Conservation (phyloP, 352 stramenopile species). For the Globisporangium orthogonon region DNA sequence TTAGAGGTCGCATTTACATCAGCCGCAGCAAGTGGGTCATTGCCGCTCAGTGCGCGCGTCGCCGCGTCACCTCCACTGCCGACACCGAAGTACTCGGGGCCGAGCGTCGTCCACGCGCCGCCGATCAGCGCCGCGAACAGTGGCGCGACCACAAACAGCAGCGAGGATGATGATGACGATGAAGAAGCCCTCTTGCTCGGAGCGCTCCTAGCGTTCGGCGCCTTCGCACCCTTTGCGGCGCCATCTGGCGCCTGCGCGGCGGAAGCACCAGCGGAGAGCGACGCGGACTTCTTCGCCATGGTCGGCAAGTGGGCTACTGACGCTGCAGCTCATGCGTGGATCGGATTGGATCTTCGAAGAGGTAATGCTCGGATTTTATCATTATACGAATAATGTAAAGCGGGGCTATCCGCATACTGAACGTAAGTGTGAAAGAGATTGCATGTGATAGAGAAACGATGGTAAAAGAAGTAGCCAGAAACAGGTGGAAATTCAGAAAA, state of each 20-base stretch:
- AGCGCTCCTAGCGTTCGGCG: too few relatives aligned
- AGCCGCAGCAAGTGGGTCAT: constrained; percentile 1
- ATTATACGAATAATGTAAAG: background rate
- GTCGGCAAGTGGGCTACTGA: too few relatives aligned
- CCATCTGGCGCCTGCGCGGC: background rate
- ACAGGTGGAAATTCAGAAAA: too few relatives aligned
- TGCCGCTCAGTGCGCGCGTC: constrained; percentile 8
- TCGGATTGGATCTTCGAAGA: background rate
- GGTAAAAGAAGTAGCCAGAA: too few relatives aligned
- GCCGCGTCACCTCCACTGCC: background rate
- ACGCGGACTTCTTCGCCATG: constrained; percentile 2
- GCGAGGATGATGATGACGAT: constrained; percentile 10
- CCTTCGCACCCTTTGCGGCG: background rate
- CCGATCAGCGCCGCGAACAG: constrained; percentile 29
- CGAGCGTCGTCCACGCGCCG: constrained; percentile 16
- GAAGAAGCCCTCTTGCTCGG: background rate
- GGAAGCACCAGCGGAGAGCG: background rate
- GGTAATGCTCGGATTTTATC: background rate
- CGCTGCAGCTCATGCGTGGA: too few relatives aligned
- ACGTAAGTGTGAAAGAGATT: background rate
- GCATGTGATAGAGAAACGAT: background rate
- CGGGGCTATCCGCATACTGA: background rate
- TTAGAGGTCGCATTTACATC: background rate
- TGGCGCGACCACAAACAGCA: constrained; percentile 29
- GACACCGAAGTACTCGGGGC: background rate